Evolutionary conservation across 306 rosid genomes (phyloP).

Genomic region (Canavalia ensiformis): DNA sequence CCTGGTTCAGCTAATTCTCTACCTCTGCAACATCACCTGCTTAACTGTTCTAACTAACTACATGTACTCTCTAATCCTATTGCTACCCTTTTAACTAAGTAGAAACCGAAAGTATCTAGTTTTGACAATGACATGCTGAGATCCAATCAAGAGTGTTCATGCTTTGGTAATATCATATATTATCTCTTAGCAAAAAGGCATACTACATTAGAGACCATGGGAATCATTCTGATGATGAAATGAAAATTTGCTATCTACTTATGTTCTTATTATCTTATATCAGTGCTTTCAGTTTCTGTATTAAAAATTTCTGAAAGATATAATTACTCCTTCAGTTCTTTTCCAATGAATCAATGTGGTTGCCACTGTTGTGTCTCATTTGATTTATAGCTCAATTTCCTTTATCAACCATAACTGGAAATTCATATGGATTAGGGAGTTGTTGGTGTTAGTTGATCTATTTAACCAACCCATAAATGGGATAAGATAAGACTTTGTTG

Average conservation of each 20-base stretch:
- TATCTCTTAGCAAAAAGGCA: conserved; percentile 21
- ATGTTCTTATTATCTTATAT: conserved; percentile 9
- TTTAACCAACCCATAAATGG: neutral
- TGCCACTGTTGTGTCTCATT: conserved; percentile 19
- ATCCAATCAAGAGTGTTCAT: conserved; percentile 40
- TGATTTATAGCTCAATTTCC: conserved; percentile 7
- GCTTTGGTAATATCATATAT: conserved; percentile 4
- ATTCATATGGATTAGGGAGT: conserved; percentile 2
- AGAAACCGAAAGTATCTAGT: conserved; percentile 14
- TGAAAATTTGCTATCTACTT: conserved; percentile 13
- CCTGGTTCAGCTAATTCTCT: neutral
- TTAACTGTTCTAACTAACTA: neutral
- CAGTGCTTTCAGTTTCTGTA: conserved; percentile 19
- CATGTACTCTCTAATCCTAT: neutral
- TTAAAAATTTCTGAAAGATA: conserved; percentile 11
- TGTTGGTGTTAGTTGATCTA: conserved; percentile 19
- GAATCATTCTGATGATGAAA: conserved; percentile 17
- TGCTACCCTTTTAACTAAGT: conserved; percentile 32
- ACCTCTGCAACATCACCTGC: neutral
- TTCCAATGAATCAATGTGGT: conserved; percentile 15
- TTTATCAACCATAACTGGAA: conserved; percentile 31
- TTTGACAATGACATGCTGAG: conserved; percentile 28
- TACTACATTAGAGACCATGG: neutral
- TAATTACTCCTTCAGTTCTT: conserved; percentile 9
- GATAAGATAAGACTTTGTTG: conserved; percentile 14